phyloP scores from a whole-genome alignment of 352 stramenopile genomes.

The Pythium phragmitis region DNA sequence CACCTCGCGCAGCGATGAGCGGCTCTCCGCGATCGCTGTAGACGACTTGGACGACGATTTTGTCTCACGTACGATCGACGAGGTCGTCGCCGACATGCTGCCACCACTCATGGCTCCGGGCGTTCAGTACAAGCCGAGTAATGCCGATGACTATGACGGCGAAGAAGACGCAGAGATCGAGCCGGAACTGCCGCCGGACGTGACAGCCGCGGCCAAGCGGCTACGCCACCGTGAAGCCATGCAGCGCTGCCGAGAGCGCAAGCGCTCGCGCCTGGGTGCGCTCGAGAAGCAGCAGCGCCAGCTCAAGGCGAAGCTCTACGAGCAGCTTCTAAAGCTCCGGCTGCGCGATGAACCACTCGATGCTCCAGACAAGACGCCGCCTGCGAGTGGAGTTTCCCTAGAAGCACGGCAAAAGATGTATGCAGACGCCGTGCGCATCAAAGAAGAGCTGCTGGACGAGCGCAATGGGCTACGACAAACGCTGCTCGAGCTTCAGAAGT shows the following conservation, averaged over 20 bases:
- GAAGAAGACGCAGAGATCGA: constrained; percentile 15
- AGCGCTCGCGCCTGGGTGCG: constrained; percentile 24
- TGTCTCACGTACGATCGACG: constrained; percentile 15
- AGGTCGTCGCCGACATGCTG: constrained; percentile 12
- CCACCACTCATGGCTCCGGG: not conserved
- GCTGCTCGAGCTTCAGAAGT: constrained; percentile 23
- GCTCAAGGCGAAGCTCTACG: constrained; percentile 14
- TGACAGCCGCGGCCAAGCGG: constrained; percentile 12
- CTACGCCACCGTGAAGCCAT: constrained; percentile 28
- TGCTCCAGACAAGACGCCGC: not conserved
- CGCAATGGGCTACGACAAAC: constrained; percentile 15
- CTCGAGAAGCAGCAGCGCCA: constrained; percentile 20
- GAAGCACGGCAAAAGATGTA: constrained; percentile 23
- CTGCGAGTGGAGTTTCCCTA: not conserved
- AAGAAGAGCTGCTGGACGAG: constrained; percentile 27
- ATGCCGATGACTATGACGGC: constrained; percentile 1
- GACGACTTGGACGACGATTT: constrained; percentile 19
- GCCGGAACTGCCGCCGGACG: constrained; percentile 4
- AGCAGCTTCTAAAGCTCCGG: constrained; percentile 13
- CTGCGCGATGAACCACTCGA: constrained; percentile 4
- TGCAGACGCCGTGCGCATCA: constrained; percentile 13
- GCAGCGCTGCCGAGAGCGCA: constrained; percentile 28
- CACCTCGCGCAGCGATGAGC: constrained; percentile 4
- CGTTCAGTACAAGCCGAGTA: not conserved
- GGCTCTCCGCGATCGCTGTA: constrained; percentile 2